Conservation (phyloP, 139 green algal species). For the Volvox reticuliferus region DNA sequence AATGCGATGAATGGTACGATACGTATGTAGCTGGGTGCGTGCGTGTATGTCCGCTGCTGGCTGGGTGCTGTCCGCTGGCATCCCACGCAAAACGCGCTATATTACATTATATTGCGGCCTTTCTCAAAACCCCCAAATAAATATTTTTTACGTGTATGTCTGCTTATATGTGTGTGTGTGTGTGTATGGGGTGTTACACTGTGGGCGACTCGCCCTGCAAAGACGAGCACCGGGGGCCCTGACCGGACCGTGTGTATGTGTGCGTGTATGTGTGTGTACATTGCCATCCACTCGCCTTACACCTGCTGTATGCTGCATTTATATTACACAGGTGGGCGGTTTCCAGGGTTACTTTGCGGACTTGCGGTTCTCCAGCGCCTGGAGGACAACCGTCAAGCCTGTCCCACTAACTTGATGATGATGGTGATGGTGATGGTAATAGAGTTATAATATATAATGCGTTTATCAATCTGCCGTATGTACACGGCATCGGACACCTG, state of each 20-base stretch:
- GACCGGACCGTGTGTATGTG: neutral
- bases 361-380: neutral
- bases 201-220: no score
- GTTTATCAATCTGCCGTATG: no score
- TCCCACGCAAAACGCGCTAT: no score
- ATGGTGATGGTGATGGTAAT: neutral
- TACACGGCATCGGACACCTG: no score
- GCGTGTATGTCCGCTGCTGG: no score
- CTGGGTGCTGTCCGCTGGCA: no score
- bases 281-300: neutral
- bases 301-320: neutral
- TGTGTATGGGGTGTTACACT: neutral
- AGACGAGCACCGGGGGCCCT: neutral
- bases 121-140: no score
- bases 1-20: neutral
- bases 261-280: neutral
- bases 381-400: neutral
- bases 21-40: neutral
- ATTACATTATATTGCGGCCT: no score
- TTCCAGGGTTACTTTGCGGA: conserved; percentile 19
- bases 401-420: neutral
- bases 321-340: conserved; percentile 5
- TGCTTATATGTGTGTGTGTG: neutral
- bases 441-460: no score
- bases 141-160: no score